Evolutionary conservation across 371 early-diverging fungal species (phyloP).

Genomic region (Mortierella sp.): DNA sequence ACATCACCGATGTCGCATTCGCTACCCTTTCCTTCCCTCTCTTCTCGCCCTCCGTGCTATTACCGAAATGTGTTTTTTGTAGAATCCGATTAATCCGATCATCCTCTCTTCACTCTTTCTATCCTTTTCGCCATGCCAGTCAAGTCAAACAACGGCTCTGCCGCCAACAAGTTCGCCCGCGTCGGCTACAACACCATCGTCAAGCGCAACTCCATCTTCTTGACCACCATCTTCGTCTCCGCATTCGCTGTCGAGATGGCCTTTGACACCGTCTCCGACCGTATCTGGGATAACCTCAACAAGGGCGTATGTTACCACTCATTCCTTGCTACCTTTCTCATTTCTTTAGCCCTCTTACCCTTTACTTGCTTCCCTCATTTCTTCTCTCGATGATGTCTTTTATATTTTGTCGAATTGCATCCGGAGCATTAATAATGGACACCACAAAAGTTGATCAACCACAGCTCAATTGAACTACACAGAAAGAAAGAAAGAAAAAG

Average conservation of each 20-base stretch:
- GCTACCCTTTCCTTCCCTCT: background rate
- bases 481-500: too few relatives aligned
- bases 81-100: constrained; percentile 5
- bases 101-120: constrained; percentile 3
- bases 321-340: background rate
- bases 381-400: too few relatives aligned
- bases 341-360: constrained; percentile 8
- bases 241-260: constrained; percentile 86
- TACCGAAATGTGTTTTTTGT: constrained; percentile 1
- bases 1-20: background rate
- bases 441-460: too few relatives aligned
- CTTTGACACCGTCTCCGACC: constrained; percentile 76
- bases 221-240: constrained; percentile 78
- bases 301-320: constrained; percentile 76
- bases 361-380: background rate
- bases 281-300: constrained; percentile 85
- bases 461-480: too few relatives aligned
- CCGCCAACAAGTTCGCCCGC: constrained; percentile 59
- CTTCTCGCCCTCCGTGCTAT: background rate
- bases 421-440: too few relatives aligned
- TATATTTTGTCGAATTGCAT: too few relatives aligned
- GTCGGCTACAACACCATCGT: constrained; percentile 75
- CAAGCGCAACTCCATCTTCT: constrained; percentile 81
- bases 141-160: constrained; percentile 57
- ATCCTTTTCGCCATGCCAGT: constrained; percentile 41